Conservation (phyloP, 176 grass and related monocot species). For the Cenchrus purpureus region DNA sequence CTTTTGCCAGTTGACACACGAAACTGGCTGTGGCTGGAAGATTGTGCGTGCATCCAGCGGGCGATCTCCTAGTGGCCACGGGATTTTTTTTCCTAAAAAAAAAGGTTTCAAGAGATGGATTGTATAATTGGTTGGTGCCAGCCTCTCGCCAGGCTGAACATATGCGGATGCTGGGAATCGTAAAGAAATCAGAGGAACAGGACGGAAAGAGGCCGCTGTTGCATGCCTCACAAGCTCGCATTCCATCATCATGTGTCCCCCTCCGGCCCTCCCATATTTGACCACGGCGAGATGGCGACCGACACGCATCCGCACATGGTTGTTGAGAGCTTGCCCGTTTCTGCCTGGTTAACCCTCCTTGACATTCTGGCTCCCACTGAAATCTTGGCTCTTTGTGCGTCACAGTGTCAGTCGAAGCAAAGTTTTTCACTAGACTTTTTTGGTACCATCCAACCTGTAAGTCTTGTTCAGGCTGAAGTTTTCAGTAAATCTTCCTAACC, state of each 20-base stretch:
- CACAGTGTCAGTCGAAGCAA: background rate
- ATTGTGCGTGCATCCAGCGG: conserved; percentile 10
- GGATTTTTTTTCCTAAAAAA: background rate
- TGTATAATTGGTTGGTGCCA: conserved; percentile 51
- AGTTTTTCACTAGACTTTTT: background rate
- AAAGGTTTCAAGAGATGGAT: background rate
- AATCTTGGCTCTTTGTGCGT: background rate
- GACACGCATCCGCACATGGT: conserved; percentile 45
- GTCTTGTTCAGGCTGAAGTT: background rate
- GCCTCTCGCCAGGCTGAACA: conserved; percentile 47
- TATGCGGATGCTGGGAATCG: conserved; percentile 13
- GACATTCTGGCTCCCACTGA: background rate
- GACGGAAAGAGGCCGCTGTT: background rate
- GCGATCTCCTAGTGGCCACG: background rate
- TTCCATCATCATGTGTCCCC: conserved; percentile 19
- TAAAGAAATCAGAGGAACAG: conserved; percentile 18
- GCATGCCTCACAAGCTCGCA: background rate
- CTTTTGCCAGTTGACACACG: conserved; percentile 26
- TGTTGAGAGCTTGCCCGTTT: conserved; percentile 44
- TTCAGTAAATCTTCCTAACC: background rate
- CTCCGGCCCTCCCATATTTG: background rate
- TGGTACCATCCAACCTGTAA: background rate
- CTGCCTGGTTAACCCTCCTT: background rate
- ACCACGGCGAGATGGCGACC: conserved; percentile 29
- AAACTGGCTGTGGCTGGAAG: conserved; percentile 19